Base-by-base conservation (phyloP, 371 early-diverging fungal species). In the Phascolomyces articulosus region DNA sequence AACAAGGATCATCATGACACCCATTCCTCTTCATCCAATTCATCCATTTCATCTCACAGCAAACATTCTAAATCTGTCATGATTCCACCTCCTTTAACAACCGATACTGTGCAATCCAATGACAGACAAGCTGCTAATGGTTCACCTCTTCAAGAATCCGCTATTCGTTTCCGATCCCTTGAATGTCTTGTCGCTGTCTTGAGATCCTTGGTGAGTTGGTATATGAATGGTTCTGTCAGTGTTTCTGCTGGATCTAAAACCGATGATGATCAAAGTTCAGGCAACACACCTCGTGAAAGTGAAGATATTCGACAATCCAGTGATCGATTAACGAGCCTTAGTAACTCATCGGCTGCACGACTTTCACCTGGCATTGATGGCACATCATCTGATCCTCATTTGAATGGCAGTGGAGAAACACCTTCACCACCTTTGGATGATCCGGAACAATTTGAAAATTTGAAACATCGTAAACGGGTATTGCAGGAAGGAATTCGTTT, bases 381-480 rank as follows among this genome's bases (percentile, higher is more conserved):
- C n/a, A n/a, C n/a, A n/a, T 20, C 40, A 26, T 60, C 41, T 41
- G 58, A 47, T n/a, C n/a, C n/a, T n/a, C n/a, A n/a, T 27, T 40
- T 54, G 9, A 60, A 49, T 65, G 90, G 87, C 11, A 74, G 65
- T 31, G 62, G 58, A 8, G n/a, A 6, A 20, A 54, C 66, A 8
- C 61, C 68, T 9, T 64, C 71, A 9, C 64, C 88, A 88, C 55
- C 91, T 85, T 28, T 96, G 55, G 90, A 90, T 40, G 88, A 90
- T 61, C 87, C 89, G 6, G 84, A 83, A 51, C 85, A 77, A 78
- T 91, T 97, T 73, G 89, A 90, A 68, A 88, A 83, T 51, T 67
- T 90, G 67, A 94, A 93, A 71, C 88, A 89, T 55, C 82, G 93
- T 40, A 96, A 96, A 71, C 92, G 93, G 68, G 72, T 89, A 57